phyloP scores from a whole-genome alignment of 2,329 filamentous ascomycete genomes.

The Aureobasidium musti region DNA sequence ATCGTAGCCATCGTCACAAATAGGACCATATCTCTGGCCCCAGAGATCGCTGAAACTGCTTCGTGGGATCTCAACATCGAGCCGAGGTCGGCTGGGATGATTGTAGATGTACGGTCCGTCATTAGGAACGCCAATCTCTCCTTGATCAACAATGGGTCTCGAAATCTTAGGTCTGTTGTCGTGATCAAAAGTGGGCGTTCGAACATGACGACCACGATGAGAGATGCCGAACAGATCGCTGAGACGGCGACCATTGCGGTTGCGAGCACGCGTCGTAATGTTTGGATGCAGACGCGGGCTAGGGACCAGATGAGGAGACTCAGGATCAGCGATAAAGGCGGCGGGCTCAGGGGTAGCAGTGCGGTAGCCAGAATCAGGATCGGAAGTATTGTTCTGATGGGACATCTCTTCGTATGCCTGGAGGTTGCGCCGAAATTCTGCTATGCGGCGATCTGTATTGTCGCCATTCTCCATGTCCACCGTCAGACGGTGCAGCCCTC shows the following conservation, averaged over 20 bases:
- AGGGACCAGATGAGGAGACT: slow-evolving; percentile 5
- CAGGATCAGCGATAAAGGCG: not conserved
- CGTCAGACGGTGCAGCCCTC: not conserved
- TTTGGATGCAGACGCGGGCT: not conserved
- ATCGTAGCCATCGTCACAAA: slow-evolving; percentile 9
- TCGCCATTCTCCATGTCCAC: not conserved
- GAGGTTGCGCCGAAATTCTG: slow-evolving; percentile 12
- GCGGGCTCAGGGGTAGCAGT: not conserved
- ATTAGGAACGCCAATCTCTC: not conserved
- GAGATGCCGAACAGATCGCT: slow-evolving; percentile 4
- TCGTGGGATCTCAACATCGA: slow-evolving; percentile 18
- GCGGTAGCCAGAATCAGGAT: slow-evolving; percentile 12
- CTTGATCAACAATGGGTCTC: slow-evolving; percentile 16
- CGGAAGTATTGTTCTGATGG: not conserved
- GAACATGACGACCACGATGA: slow-evolving; percentile 1
- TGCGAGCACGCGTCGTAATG: slow-evolving; percentile 5
- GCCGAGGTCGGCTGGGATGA: slow-evolving; percentile 9
- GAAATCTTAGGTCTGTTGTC: slow-evolving; percentile 15
- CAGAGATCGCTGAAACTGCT: slow-evolving; percentile 27
- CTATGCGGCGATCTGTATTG: not conserved
- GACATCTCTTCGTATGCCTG: slow-evolving; percentile 5
- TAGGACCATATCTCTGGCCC: slow-evolving; percentile 17
- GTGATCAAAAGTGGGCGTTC: not conserved
- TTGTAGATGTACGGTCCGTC: slow-evolving; percentile 20
- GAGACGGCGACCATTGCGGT: slow-evolving; percentile 4